These are phyloP conservation scores for Fusarium avenaceum DNA, from an alignment of 2,329 filamentous ascomycete genomes.

Conservation along the genomic window DNA sequence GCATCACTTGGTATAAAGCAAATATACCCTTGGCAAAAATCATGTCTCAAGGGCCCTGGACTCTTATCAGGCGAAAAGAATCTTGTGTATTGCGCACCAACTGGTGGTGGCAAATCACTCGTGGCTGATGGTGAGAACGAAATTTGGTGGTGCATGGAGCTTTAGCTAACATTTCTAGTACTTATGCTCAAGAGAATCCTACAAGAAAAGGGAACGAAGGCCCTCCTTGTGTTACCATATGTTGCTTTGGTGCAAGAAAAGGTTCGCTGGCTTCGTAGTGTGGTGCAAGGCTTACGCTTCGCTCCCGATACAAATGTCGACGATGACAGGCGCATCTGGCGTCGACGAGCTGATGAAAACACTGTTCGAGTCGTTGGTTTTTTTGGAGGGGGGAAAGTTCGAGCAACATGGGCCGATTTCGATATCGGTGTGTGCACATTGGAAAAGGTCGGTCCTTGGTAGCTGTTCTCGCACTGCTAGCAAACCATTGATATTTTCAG, in stretches of 20 bases:
- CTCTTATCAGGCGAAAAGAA: constrained; percentile 75
- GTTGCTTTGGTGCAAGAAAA: constrained; percentile 86
- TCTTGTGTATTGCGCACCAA: constrained; percentile 84
- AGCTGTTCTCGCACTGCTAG: not conserved
- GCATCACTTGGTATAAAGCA: constrained; percentile 74
- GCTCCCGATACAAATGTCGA: constrained; percentile 53
- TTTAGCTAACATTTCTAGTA: constrained; percentile 56
- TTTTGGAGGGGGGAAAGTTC: constrained; percentile 79
- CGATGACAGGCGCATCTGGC: constrained; percentile 62
- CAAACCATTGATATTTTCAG: constrained; percentile 55
- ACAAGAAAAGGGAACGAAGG: constrained; percentile 73
- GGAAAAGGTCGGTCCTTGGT: constrained; percentile 69
- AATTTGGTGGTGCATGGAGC: not conserved
- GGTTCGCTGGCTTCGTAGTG: constrained; percentile 77
- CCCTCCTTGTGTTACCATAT: constrained; percentile 80
- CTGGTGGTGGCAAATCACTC: constrained; percentile 82
- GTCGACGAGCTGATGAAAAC: constrained; percentile 68
- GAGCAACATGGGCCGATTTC: constrained; percentile 77
- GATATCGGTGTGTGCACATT: constrained; percentile 85
- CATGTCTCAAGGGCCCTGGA: constrained; percentile 76
- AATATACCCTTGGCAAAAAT: constrained; percentile 85
- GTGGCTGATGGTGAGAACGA: constrained; percentile 70
- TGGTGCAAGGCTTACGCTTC: constrained; percentile 71
- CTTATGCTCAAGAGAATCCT: constrained; percentile 80
- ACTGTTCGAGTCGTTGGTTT: constrained; percentile 77